These are phyloP conservation scores for Telfairia occidentalis DNA, from an alignment of 331 rosid species.

Conservation along the genomic window DNA sequence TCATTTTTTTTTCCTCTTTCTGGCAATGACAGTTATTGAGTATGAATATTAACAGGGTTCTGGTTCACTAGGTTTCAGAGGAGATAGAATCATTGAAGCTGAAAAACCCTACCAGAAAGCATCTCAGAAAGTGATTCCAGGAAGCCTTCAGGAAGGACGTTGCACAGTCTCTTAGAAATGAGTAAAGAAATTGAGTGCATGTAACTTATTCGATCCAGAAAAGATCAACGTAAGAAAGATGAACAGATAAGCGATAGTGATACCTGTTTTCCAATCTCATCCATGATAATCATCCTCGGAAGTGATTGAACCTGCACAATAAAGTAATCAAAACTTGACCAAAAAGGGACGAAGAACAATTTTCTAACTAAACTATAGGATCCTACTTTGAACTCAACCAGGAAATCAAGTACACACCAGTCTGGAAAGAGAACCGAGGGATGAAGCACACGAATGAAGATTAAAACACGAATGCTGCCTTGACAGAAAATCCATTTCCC, in stretches of 20 bases:
- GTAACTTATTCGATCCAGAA: neutral
- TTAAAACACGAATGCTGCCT: constrained; percentile 77
- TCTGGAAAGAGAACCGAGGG: constrained; percentile 92
- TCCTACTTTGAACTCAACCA: neutral
- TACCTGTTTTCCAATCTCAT: constrained; percentile 96
- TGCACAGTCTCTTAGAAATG: neutral
- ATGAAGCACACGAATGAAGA: constrained; percentile 81
- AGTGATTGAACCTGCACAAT: constrained; percentile 75
- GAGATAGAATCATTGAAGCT: neutral
- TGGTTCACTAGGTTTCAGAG: neutral
- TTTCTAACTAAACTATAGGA: neutral
- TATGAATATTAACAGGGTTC: neutral
- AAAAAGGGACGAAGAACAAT: neutral
- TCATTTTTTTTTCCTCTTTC: neutral
- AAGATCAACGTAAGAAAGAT: neutral
- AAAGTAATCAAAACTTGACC: constrained; percentile 8
- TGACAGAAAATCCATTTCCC: constrained; percentile 89
- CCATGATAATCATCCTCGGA: constrained; percentile 96
- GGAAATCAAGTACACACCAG: constrained; percentile 42
- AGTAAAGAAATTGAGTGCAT: neutral
- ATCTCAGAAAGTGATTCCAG: neutral
- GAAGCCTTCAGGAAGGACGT: neutral
- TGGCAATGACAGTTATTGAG: neutral
- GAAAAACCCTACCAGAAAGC: neutral
- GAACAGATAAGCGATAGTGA: neutral